phyloP scores from a whole-genome alignment of 257 asterid genomes.

The Coffea eugenioides region DNA sequence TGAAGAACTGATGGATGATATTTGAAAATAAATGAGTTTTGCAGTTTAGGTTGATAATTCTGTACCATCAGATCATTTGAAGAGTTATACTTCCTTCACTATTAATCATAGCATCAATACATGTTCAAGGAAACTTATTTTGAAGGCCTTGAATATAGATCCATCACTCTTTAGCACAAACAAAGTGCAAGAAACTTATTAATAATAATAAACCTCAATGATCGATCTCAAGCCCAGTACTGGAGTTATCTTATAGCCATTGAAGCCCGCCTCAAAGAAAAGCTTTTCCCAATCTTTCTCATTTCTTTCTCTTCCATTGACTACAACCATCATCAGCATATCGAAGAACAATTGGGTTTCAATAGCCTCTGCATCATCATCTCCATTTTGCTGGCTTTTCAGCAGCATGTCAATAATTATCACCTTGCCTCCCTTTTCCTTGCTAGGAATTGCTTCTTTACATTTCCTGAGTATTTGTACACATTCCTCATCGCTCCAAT shows the following conservation, averaged over 20 bases:
- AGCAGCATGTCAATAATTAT: conserved; percentile 26
- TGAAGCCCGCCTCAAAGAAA: neutral
- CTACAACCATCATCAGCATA: neutral
- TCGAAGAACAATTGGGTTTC: neutral
- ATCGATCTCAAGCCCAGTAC: neutral
- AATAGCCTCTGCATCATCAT: neutral
- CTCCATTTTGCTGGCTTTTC: neutral
- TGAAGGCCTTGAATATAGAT: too few species aligned
- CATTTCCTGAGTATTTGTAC: conserved; percentile 22
- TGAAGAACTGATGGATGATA: too few species aligned
- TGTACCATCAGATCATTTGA: too few species aligned
- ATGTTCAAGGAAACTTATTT: neutral
- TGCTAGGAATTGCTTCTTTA: conserved; percentile 25
- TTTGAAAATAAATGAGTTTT: too few species aligned
- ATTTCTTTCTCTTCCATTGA: neutral
- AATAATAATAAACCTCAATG: neutral
- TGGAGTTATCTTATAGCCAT: neutral
- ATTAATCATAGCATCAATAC: too few species aligned
- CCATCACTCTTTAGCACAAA: neutral
- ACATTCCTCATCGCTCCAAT: conserved; percentile 30
- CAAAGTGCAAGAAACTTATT: neutral
- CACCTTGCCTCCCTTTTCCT: conserved; percentile 28
- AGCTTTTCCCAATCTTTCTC: neutral
- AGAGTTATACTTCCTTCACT: too few species aligned
- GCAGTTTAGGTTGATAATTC: too few species aligned